phyloP scores from a whole-genome alignment of 768 basidiomycete genomes.

The Suillus paluster region DNA sequence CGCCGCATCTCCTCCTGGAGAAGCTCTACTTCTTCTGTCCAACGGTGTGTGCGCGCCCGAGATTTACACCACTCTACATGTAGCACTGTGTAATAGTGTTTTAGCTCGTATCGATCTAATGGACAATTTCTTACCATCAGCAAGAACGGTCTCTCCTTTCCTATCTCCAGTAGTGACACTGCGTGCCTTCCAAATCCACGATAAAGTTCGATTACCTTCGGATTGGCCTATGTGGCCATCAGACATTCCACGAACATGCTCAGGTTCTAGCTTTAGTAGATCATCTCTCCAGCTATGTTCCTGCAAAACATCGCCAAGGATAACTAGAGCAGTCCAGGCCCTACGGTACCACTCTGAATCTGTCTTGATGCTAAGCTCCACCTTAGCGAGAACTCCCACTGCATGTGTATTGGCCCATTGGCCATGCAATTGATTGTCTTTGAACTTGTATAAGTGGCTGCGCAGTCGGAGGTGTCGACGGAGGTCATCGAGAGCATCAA shows the following conservation, averaged over 20 bases:
- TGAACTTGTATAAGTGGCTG: conserved; percentile 14
- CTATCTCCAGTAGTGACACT: background rate
- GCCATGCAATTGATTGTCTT: conserved; percentile 17
- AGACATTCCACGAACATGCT: conserved; percentile 3
- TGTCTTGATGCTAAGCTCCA: conserved; percentile 13
- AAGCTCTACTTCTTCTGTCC: conserved; percentile 10
- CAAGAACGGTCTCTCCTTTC: background rate
- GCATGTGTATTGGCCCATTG: conserved; percentile 14
- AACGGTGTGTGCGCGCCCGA: background rate
- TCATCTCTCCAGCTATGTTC: background rate
- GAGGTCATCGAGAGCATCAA: conserved; percentile 17
- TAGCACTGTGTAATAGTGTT: background rate
- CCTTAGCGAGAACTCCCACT: conserved; percentile 3
- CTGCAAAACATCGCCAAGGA: background rate
- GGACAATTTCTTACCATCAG: conserved; percentile 1
- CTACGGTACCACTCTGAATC: conserved; percentile 7
- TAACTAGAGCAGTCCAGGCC: conserved; percentile 11
- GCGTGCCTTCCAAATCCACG: background rate
- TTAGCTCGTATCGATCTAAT: background rate
- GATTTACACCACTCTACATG: conserved; percentile 16
- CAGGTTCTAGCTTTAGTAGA: background rate
- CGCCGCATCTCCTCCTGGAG: conserved; percentile 10
- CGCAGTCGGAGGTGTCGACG: conserved; percentile 10
- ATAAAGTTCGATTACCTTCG: conserved; percentile 8
- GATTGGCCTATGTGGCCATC: background rate